Conservation (phyloP, 1,284 basidiomycete species). For the Amylostereum areolatum region DNA sequence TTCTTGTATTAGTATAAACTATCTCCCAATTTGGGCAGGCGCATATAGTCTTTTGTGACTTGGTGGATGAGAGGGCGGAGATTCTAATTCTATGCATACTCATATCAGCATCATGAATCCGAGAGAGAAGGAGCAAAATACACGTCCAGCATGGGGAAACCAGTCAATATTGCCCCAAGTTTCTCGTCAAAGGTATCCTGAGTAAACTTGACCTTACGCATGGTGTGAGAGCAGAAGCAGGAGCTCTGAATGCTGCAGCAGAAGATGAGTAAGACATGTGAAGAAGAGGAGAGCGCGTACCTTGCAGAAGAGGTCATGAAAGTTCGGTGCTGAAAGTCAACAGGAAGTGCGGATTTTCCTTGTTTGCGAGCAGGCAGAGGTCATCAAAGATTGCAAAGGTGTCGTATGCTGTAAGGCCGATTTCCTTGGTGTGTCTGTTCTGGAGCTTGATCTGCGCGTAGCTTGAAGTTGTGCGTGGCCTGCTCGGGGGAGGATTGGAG, state of each 20-base stretch:
- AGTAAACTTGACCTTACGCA: conserved; percentile 87
- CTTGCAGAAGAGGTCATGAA: conserved; percentile 81
- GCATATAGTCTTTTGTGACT: no score
- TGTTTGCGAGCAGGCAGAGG: conserved; percentile 80
- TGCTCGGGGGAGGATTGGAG: conserved; percentile 71
- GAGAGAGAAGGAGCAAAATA: conserved; percentile 88
- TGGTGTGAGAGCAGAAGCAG: conserved; percentile 82
- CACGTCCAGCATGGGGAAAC: conserved; percentile 86
- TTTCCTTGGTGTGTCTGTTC: conserved; percentile 49
- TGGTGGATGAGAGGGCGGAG: conserved; percentile 90
- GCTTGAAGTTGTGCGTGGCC: conserved; percentile 48
- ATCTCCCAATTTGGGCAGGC: no score
- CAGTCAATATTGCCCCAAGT: conserved; percentile 77
- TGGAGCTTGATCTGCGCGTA: conserved; percentile 51
- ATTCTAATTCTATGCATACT: no score
- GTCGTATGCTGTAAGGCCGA: conserved; percentile 82
- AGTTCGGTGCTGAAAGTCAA: conserved; percentile 87
- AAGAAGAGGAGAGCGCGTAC: conserved; percentile 30
- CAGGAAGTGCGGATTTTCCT: conserved; percentile 79
- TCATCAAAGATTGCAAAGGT: conserved; percentile 89
- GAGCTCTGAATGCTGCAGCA: conserved; percentile 69
- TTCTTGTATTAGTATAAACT: no score
- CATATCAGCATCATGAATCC: no score
- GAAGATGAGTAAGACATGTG: not conserved
- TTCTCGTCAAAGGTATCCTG: conserved; percentile 83